Conservation (phyloP, 2,329 filamentous ascomycete species). For the Diaporthe sp. region DNA sequence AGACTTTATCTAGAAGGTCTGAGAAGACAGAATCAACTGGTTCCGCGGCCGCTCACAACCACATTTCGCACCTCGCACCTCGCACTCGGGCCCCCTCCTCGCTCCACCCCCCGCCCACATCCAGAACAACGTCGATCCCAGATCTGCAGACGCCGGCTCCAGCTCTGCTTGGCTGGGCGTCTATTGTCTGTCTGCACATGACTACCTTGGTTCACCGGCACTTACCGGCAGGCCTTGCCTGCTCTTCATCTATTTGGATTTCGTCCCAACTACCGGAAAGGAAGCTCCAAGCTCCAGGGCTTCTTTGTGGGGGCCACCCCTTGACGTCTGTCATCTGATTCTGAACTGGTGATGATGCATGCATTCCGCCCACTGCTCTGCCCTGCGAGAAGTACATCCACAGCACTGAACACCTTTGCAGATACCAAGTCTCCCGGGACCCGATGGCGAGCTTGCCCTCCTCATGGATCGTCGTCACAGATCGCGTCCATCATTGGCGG, state of each 20-base stretch:
- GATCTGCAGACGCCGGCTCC: conserved; percentile 20
- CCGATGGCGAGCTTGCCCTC: background rate
- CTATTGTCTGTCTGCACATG: background rate
- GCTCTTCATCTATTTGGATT: background rate
- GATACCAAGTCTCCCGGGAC: background rate
- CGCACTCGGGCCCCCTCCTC: background rate
- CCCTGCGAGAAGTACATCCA: background rate
- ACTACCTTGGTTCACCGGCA: background rate
- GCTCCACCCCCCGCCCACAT: background rate
- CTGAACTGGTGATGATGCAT: conserved; percentile 4
- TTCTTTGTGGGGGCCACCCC: background rate
- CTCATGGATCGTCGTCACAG: background rate
- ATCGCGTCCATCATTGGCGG: background rate
- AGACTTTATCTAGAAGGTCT: conserved; percentile 19
- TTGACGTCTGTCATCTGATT: conserved; percentile 19
- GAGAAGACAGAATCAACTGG: background rate
- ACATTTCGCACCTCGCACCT: background rate
- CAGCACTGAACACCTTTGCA: background rate
- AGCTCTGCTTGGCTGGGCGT: background rate
- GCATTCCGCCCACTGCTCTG: background rate
- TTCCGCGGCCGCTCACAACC: background rate
- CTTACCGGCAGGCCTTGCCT: background rate
- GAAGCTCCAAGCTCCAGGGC: conserved; percentile 18
- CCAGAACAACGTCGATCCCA: conserved; percentile 25
- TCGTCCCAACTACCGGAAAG: conserved; percentile 19